Percentiles rank a stretch among this genome's conserved stretches.
Conservation (phyloP, 805 yeast genomes). For the Kodamaea leandrae region DNA sequence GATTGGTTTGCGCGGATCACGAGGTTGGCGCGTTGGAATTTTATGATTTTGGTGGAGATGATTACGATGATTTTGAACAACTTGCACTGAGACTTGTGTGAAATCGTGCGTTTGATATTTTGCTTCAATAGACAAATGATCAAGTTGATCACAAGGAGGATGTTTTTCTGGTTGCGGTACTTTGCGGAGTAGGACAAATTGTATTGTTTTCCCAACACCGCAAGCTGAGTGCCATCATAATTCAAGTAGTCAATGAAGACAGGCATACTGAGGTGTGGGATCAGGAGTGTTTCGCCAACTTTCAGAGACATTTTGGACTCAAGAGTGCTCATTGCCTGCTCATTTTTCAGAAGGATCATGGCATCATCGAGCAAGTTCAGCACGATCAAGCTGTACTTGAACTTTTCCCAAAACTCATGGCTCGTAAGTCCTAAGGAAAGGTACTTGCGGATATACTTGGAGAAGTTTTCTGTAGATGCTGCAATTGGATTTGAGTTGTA, state of each 20-base stretch:
- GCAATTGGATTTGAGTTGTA: slow-evolving; percentile 10
- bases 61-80: slow-evolving; percentile 33
- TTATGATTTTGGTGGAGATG: slow-evolving; percentile 26
- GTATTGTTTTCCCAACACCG: slow-evolving; percentile 16
- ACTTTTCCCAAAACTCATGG: slow-evolving; percentile 36
- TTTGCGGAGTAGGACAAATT: slow-evolving; percentile 14
- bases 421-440: slow-evolving; percentile 18
- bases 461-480: slow-evolving; percentile 20
- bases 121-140: slow-evolving; percentile 29
- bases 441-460: slow-evolving; percentile 26
- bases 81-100: slow-evolving; percentile 14
- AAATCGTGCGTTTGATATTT: slow-evolving; percentile 1
- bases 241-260: slow-evolving; percentile 9
- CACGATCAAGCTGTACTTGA: slow-evolving; percentile 38
- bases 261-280: slow-evolving; percentile 1
- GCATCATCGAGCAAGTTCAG: slow-evolving; percentile 41
- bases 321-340: slow-evolving; percentile 26
- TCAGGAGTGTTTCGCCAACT: background rate
- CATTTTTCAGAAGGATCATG: slow-evolving; percentile 42
- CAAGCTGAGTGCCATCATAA: slow-evolving; percentile 23
- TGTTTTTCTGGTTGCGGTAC: slow-evolving; percentile 13
- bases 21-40: slow-evolving; percentile 22
- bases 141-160: slow-evolving; percentile 23
- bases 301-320: slow-evolving; percentile 4
- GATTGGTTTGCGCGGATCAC: slow-evolving; percentile 24